phyloP scores from a whole-genome alignment of 2,329 filamentous ascomycete genomes.

The Cladosporium cucumerinum region DNA sequence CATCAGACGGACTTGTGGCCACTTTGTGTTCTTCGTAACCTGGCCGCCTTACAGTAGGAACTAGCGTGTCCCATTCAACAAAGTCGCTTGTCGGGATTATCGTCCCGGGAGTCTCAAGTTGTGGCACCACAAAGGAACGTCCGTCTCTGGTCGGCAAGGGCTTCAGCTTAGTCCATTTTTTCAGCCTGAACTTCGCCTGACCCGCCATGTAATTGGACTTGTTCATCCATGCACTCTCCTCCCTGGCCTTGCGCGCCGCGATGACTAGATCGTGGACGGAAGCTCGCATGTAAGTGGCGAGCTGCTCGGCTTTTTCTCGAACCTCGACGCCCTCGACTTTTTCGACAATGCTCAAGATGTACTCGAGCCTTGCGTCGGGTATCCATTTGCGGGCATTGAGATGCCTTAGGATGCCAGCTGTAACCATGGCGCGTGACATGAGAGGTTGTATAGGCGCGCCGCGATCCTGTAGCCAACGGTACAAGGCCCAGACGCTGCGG shows the following conservation, averaged over 20 bases:
- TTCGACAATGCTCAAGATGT: conserved; percentile 12
- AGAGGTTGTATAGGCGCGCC: conserved; percentile 43
- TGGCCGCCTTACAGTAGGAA: neutral
- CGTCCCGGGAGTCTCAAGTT: neutral
- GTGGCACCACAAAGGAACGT: neutral
- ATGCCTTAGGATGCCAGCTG: conserved; percentile 43
- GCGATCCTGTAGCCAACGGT: conserved; percentile 41
- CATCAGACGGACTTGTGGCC: neutral
- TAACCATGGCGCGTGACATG: conserved; percentile 49
- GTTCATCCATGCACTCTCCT: neutral
- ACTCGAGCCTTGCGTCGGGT: conserved; percentile 1
- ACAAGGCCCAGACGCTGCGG: conserved; percentile 47
- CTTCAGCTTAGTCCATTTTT: conserved; percentile 2
- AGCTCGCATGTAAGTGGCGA: conserved; percentile 1
- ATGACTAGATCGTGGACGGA: neutral
- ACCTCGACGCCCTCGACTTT: conserved; percentile 1
- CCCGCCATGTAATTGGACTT: neutral
- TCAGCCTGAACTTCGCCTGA: neutral
- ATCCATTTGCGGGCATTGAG: neutral
- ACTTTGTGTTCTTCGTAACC: neutral
- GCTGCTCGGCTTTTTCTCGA: neutral
- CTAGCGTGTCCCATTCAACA: too few species aligned
- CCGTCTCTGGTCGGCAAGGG: conserved; percentile 1
- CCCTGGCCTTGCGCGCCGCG: neutral
- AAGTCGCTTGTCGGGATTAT: neutral